phyloP scores from a whole-genome alignment of 2,329 filamentous ascomycete species.

The Scytalidium sp. region DNA sequence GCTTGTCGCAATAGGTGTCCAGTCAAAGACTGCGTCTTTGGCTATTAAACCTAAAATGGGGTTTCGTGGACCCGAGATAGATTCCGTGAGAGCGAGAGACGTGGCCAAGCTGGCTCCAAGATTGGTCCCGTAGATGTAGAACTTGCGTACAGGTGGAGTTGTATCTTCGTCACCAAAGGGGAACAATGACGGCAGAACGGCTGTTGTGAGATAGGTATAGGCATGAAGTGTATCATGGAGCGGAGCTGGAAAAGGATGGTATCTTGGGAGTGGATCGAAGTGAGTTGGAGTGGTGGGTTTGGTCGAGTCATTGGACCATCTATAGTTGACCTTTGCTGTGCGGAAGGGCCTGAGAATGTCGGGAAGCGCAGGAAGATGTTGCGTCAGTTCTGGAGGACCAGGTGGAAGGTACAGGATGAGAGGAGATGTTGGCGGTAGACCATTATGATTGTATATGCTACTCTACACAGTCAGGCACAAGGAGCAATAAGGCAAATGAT shows the following conservation, averaged over 20 bases:
- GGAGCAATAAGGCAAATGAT: neutral
- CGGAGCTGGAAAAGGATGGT: constrained; percentile 49
- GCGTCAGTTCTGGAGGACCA: neutral
- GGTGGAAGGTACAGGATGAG: constrained; percentile 54
- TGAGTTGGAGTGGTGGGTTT: constrained; percentile 18
- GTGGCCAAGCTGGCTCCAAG: constrained; percentile 56
- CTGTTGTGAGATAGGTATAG: constrained; percentile 34
- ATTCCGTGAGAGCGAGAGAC: constrained; percentile 56
- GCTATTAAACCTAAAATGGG: constrained; percentile 49
- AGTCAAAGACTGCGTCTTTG: constrained; percentile 62
- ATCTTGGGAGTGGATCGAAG: constrained; percentile 11
- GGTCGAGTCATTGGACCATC: constrained; percentile 39
- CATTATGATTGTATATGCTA: neutral
- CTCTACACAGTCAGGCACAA: neutral
- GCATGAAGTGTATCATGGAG: constrained; percentile 54
- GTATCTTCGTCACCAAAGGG: neutral
- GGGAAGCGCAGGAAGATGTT: constrained; percentile 20
- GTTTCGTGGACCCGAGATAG: constrained; percentile 38
- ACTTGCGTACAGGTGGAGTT: constrained; percentile 28
- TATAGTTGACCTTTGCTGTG: constrained; percentile 54
- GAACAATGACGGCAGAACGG: constrained; percentile 12
- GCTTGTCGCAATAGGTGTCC: constrained; percentile 57
- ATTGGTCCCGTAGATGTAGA: constrained; percentile 54
- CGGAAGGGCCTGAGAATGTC: constrained; percentile 41
- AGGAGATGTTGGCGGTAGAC: constrained; percentile 31